Percentiles rank a stretch among this genome's conserved stretches.
Evolutionary conservation across 257 asterid genomes (phyloP).

Genomic region (Plantago elongata): DNA sequence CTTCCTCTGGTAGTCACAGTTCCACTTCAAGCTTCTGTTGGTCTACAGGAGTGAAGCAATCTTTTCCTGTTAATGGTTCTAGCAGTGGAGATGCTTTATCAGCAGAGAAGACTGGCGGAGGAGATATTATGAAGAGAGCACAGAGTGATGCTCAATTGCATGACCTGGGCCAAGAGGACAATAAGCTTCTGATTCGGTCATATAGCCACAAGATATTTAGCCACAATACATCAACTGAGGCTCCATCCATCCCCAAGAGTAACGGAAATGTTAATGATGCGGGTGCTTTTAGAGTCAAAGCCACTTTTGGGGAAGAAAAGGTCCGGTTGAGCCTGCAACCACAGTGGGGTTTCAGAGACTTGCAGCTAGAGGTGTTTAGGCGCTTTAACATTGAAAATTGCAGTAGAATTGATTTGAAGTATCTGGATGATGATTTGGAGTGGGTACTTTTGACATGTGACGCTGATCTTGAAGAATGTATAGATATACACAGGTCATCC

Average conservation of each 20-base stretch:
- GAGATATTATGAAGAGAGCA: constrained; percentile 31
- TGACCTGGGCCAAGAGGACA: constrained; percentile 40
- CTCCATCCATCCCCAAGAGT: constrained; percentile 33
- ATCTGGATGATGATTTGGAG: constrained; percentile 70
- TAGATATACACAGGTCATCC: constrained; percentile 55
- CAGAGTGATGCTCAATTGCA: constrained; percentile 47
- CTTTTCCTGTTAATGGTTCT: constrained; percentile 26
- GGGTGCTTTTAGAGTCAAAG: constrained; percentile 50
- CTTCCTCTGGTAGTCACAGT: constrained; percentile 66
- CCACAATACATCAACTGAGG: constrained; percentile 32
- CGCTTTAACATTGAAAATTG: constrained; percentile 53
- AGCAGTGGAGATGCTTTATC: constrained; percentile 33
- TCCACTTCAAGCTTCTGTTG: constrained; percentile 60
- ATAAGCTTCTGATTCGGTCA: constrained; percentile 48
- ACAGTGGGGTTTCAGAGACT: constrained; percentile 49
- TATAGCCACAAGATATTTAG: constrained; percentile 49
- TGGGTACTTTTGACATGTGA: constrained; percentile 87
- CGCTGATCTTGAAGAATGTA: constrained; percentile 81
- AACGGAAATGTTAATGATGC: constrained; percentile 25
- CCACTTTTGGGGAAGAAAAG: constrained; percentile 62
- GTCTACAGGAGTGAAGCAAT: constrained; percentile 49
- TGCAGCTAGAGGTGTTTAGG: constrained; percentile 49
- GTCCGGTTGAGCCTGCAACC: constrained; percentile 60
- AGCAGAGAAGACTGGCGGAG: constrained; percentile 21
- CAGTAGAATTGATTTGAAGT: constrained; percentile 46